These are phyloP conservation scores for Catunica adiposa DNA, from an alignment of 2,329 filamentous ascomycete genomes.

Conservation along the genomic window DNA sequence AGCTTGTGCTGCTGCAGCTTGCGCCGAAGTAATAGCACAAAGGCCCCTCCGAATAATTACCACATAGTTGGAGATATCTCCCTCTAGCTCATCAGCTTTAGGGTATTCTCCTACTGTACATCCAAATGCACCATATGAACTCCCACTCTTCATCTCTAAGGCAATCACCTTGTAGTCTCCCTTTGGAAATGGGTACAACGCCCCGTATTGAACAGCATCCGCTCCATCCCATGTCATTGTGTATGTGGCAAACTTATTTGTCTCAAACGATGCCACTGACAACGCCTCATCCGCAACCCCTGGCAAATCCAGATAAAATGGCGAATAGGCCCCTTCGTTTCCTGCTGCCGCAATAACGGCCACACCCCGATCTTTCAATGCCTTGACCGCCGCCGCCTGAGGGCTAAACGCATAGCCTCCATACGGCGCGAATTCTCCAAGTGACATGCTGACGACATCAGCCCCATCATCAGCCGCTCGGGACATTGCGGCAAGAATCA, in stretches of 20 bases:
- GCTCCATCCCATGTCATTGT: background rate
- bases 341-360: constrained; percentile 35
- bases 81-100: background rate
- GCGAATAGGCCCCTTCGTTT: constrained; percentile 31
- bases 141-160: background rate
- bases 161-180: constrained; percentile 10
- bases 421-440: constrained; percentile 15
- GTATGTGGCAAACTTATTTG: constrained; percentile 14
- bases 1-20: constrained; percentile 7
- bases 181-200: constrained; percentile 8
- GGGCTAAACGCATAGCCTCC: constrained; percentile 19
- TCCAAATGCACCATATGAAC: background rate
- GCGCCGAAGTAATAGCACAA: constrained; percentile 6
- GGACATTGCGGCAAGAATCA: constrained; percentile 19
- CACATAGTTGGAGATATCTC: constrained; percentile 6
- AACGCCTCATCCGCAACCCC: constrained; percentile 18
- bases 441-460: constrained; percentile 19
- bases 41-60: background rate
- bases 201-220: constrained; percentile 12
- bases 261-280: constrained; percentile 20
- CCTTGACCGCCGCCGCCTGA: constrained; percentile 15
- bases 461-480: constrained; percentile 18
- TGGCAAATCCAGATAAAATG: constrained; percentile 26
- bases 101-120: constrained; percentile 1
- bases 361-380: constrained; percentile 24